Percentiles rank a stretch among this genome's conserved stretches.
Conservation (phyloP, 768 basidiomycete species). For the Gloeostereum incarnatum region DNA sequence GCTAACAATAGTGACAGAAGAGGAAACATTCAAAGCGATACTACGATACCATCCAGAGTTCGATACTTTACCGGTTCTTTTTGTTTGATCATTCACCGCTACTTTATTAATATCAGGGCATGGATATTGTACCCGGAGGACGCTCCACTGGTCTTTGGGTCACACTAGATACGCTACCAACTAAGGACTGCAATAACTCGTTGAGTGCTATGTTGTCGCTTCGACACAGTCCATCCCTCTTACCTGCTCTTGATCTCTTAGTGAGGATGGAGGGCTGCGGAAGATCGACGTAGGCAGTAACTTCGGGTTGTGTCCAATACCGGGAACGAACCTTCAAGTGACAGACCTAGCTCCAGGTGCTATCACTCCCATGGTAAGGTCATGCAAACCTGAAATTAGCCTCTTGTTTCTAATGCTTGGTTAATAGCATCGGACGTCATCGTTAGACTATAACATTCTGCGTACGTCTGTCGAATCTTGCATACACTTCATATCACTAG, state of each 20-base stretch:
- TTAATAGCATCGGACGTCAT: constrained; percentile 38
- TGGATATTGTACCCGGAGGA: constrained; percentile 21
- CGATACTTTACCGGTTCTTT: too few species aligned
- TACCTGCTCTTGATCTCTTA: constrained; percentile 12
- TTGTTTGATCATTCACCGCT: too few species aligned
- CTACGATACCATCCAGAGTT: too few species aligned
- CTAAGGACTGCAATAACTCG: constrained; percentile 43
- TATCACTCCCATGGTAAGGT: constrained; percentile 36
- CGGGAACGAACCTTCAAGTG: constrained; percentile 37
- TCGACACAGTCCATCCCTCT: not conserved
- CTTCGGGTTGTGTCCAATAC: constrained; percentile 31
- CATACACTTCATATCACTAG: not conserved
- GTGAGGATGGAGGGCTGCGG: constrained; percentile 42
- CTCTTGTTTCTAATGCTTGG: too few species aligned
- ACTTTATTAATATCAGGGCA: too few species aligned
- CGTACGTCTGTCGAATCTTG: constrained; percentile 21
- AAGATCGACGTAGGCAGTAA: constrained; percentile 25
- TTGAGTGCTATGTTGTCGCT: constrained; percentile 10
- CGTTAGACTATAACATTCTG: constrained; percentile 54
- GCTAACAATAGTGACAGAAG: too few species aligned
- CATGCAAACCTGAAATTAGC: not conserved
- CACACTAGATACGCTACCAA: constrained; percentile 38
- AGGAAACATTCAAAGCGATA: too few species aligned
- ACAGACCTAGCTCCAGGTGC: constrained; percentile 49
- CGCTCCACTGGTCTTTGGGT: constrained; percentile 35